Evolutionary conservation across 805 yeast species (phyloP).

Genomic region (Sugiyamaella boreocaroliniensis): DNA sequence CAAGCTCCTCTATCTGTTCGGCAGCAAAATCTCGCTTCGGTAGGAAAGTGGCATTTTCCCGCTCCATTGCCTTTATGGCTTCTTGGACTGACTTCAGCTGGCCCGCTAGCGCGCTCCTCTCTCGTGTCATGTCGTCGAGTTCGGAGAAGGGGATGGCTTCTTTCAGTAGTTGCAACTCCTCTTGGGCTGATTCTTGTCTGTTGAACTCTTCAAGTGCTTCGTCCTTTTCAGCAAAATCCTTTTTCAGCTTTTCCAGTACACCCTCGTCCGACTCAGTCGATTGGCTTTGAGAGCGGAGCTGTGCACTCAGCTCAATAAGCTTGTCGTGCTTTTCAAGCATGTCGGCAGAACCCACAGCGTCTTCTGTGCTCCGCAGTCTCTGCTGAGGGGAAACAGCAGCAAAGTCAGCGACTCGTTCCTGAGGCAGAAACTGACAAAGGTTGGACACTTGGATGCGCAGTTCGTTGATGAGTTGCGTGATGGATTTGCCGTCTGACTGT

Average conservation of each 20-base stretch:
- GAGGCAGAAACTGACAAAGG: conserved; percentile 90
- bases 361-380: conserved; percentile 66
- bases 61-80: not conserved
- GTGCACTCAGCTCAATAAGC: conserved; percentile 46
- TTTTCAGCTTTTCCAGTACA: conserved; percentile 9
- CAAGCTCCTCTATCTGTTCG: too few relatives aligned
- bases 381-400: conserved; percentile 74
- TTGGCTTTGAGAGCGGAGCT: conserved; percentile 34
- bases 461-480: conserved; percentile 40
- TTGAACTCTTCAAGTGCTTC: conserved; percentile 20
- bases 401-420: conserved; percentile 89
- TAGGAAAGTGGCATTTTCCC: not conserved
- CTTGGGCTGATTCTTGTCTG: conserved; percentile 14
- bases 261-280: conserved; percentile 39
- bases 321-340: conserved; percentile 51
- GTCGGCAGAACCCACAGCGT: conserved; percentile 63
- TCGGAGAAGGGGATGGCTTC: not conserved
- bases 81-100: not conserved
- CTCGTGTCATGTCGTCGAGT: not conserved
- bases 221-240: conserved; percentile 24
- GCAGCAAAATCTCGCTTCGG: not conserved
- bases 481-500: conserved; percentile 30
- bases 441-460: conserved; percentile 83
- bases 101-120: not conserved
- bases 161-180: conserved; percentile 12